Conservation (phyloP, 192 early-diverging fungal genomes). For the Podila horticola region DNA sequence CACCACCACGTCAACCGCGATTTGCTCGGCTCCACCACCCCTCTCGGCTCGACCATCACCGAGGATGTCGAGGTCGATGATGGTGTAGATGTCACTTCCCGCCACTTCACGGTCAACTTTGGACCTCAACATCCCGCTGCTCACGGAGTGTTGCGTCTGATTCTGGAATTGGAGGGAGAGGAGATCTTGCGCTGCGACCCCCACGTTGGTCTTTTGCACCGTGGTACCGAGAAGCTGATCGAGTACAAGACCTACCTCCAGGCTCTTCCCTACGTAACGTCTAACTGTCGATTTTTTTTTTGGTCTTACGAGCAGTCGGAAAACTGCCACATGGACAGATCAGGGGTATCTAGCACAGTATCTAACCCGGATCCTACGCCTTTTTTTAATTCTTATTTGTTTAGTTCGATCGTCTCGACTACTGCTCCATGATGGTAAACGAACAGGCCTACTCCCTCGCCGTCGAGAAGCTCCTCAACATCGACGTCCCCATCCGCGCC, state of each 20-base stretch:
- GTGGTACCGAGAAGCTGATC: constrained; percentile 99
- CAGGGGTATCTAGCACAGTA: neutral
- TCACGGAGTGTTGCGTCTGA: constrained; percentile 94
- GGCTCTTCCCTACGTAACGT: constrained; percentile 87
- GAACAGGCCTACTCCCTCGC: constrained; percentile 98
- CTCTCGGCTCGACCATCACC: constrained; percentile 31
- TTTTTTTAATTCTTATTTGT: neutral
- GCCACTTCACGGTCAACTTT: constrained; percentile 96
- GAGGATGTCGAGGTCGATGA: constrained; percentile 52
- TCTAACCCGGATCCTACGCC: too few relatives aligned
- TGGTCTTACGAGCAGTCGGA: too few relatives aligned
- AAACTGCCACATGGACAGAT: neutral
- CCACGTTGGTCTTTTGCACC: constrained; percentile 96
- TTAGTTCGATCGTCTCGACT: constrained; percentile 94
- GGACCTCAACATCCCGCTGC: constrained; percentile 99
- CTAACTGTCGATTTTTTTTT: neutral
- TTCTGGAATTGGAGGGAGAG: constrained; percentile 94
- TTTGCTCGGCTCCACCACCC: constrained; percentile 11
- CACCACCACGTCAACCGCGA: constrained; percentile 34
- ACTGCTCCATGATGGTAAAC: constrained; percentile 99
- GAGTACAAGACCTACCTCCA: constrained; percentile 99
- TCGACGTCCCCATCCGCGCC: constrained; percentile 91
- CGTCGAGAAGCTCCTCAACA: constrained; percentile 98
- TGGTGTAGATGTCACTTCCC: constrained; percentile 60
- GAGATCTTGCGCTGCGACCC: constrained; percentile 94